Percentiles rank a stretch among this genome's conserved stretches.
Evolutionary conservation across 306 rosid genomes (phyloP).

Genomic region (Cucurbita argyrosperma): DNA sequence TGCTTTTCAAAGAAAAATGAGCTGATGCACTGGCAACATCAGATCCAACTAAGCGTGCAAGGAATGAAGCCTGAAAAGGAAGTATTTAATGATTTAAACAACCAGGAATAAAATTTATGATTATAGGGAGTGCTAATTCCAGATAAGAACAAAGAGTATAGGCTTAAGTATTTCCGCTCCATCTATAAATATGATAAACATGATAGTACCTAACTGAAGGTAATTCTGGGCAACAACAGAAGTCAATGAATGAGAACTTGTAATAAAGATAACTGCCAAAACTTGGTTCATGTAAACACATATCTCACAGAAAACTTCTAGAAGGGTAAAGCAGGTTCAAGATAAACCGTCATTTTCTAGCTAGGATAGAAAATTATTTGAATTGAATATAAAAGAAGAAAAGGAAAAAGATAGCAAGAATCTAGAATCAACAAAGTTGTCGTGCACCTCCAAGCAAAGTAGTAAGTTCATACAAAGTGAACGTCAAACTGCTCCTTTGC

Average conservation of each 20-base stretch:
- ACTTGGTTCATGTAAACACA: neutral
- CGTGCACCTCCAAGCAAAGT: neutral
- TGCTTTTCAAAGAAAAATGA: slow-evolving; percentile 51
- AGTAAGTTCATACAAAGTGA: neutral
- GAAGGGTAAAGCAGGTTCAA: neutral
- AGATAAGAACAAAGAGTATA: neutral
- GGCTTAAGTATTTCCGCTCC: neutral
- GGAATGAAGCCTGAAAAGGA: slow-evolving; percentile 60
- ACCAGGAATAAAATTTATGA: neutral
- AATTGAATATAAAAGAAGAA: neutral
- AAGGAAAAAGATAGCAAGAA: neutral
- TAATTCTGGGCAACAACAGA: neutral
- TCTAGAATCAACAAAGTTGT: neutral
- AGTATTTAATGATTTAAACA: neutral
- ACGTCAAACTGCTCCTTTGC: neutral
- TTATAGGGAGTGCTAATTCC: neutral
- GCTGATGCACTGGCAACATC: slow-evolving; percentile 72
- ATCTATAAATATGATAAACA: neutral
- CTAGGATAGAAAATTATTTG: neutral
- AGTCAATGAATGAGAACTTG: neutral
- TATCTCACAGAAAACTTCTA: neutral
- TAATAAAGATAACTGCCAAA: neutral
- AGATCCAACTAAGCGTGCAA: slow-evolving; percentile 59
- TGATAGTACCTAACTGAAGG: neutral
- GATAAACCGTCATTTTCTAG: neutral